phyloP scores from a whole-genome alignment of 2,329 filamentous ascomycete genomes.

The Paracoccidioides lutzii region DNA sequence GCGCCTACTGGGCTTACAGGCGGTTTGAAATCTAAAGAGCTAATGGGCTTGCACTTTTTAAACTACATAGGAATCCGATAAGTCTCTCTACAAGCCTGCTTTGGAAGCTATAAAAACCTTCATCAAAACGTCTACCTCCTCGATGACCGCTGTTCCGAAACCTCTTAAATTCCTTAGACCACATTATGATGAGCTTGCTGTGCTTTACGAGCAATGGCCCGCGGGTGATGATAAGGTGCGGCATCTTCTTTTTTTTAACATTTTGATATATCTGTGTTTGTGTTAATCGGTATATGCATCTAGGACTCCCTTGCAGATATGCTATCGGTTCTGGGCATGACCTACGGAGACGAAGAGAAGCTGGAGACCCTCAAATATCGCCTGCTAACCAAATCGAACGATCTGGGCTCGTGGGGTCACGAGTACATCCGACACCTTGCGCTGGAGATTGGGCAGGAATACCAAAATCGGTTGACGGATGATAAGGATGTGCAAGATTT shows the following conservation, averaged over 20 bases:
- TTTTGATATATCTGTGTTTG: background rate
- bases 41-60: background rate
- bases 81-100: slow-evolving; percentile 76
- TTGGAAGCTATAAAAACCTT: slow-evolving; percentile 94
- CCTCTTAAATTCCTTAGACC: slow-evolving; percentile 95
- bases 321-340: slow-evolving; percentile 96
- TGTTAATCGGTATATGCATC: slow-evolving; percentile 4
- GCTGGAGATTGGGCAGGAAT: slow-evolving; percentile 90
- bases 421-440: slow-evolving; percentile 95
- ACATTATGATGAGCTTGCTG: slow-evolving; percentile 81
- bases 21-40: background rate
- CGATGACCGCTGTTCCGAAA: slow-evolving; percentile 98
- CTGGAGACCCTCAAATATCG: slow-evolving; percentile 95
- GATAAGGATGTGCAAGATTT: slow-evolving; percentile 77
- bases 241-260: slow-evolving; percentile 1
- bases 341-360: slow-evolving; percentile 89
- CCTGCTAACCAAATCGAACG: slow-evolving; percentile 74
- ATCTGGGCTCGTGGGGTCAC: slow-evolving; percentile 95
- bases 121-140: slow-evolving; percentile 98
- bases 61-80: slow-evolving; percentile 61
- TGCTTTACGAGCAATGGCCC: slow-evolving; percentile 81
- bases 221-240: slow-evolving; percentile 69
- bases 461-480: slow-evolving; percentile 70
- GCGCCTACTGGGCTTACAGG: background rate
- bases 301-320: slow-evolving; percentile 76